A percentile compares a stretch with the other conserved stretches of the same genome.
Conservation (phyloP, 306 rosid genomes). For the Ceratonia siliqua region DNA sequence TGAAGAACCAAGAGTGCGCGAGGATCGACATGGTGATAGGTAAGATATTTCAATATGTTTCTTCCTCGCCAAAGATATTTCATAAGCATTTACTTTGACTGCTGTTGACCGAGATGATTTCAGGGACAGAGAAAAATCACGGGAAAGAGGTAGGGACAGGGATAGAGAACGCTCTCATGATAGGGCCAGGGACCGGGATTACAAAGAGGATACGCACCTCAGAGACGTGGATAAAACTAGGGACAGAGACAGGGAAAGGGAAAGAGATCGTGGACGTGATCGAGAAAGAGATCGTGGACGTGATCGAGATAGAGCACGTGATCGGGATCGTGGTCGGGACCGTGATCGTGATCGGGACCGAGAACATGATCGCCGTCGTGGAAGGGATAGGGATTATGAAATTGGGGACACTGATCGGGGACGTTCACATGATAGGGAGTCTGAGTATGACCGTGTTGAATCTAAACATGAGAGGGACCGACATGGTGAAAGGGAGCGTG, state of each 20-base stretch:
- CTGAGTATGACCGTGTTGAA: slow-evolving; percentile 68
- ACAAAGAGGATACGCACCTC: slow-evolving; percentile 86
- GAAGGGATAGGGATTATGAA: slow-evolving; percentile 72
- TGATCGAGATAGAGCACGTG: slow-evolving; percentile 66
- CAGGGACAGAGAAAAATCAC: slow-evolving; percentile 92
- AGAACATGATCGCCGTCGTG: slow-evolving; percentile 67
- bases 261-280: slow-evolving; percentile 76
- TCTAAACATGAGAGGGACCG: slow-evolving; percentile 74
- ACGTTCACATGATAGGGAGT: slow-evolving; percentile 69
- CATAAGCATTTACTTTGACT: slow-evolving; percentile 13
- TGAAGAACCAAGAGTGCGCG: slow-evolving; percentile 92
- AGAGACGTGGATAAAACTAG: slow-evolving; percentile 79
- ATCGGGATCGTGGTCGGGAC: slow-evolving; percentile 56
- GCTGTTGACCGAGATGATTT: slow-evolving; percentile 32
- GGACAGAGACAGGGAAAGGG: slow-evolving; percentile 66
- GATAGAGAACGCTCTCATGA: slow-evolving; percentile 78
- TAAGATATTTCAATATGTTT: slow-evolving; percentile 39
- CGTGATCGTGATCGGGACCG: slow-evolving; percentile 59
- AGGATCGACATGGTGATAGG: slow-evolving; percentile 81
- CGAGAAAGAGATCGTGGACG: slow-evolving; percentile 69
- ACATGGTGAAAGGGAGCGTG: slow-evolving; percentile 60
- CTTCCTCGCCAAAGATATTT: not conserved
- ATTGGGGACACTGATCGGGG: slow-evolving; percentile 66
- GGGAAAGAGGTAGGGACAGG: slow-evolving; percentile 76
- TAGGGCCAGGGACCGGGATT: slow-evolving; percentile 78